Evolutionary conservation across 352 stramenopile genomes (phyloP), one percentile per base, ranked within the genome.

Genomic region (Phytophthora niederhauseri): DNA sequence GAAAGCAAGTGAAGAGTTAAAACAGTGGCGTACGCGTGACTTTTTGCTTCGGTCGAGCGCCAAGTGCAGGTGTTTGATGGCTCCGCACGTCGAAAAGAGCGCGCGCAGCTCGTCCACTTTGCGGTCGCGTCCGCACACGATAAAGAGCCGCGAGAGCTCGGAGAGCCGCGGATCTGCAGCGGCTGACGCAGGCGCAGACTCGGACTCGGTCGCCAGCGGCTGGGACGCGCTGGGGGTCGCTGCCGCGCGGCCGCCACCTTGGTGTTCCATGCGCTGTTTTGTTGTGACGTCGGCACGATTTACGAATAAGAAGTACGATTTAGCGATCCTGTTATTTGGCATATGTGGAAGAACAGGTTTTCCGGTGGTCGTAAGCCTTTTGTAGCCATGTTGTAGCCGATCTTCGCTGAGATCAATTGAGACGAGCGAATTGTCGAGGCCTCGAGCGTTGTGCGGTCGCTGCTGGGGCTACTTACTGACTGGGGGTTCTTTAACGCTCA

Each of bases 41-140:
- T 91, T 91, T 77, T 88, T 84, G 58, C 82, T 92, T 54, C 87
- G 82, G 73, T 94, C 87, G 30, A 90, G 81, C 28, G 85, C 87
- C 19, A 94, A 50, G 53, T 93, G 82, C 45, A 92, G 63, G 57
- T 91, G 73, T 66, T 84, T 83, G 52, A 94, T 89, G 17, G 74
- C 49, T 11, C 87, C 87, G 36, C 80, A 93, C 3, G 64, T 57
- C 24, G 69, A 75, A 38, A 94, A 94, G 34, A 94, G 72, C 49
- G 76, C 52, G 8, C 75, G 80, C 43, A 94, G 70, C 31, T 94
- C 80, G 26, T 94, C 85, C 48, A 78, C 61, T 58, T 81, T 85
- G 14, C 85, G 75, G n/a, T 80, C 74, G 9, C 87, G 82, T 30
- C 87, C 87, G 26, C 87, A 94, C 12, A 94, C 78, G 17, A 94